Evolutionary conservation across 2,329 filamentous ascomycete genomes (phyloP), one percentile per base, ranked within the genome.

Genomic region (Beauveria australis): DNA sequence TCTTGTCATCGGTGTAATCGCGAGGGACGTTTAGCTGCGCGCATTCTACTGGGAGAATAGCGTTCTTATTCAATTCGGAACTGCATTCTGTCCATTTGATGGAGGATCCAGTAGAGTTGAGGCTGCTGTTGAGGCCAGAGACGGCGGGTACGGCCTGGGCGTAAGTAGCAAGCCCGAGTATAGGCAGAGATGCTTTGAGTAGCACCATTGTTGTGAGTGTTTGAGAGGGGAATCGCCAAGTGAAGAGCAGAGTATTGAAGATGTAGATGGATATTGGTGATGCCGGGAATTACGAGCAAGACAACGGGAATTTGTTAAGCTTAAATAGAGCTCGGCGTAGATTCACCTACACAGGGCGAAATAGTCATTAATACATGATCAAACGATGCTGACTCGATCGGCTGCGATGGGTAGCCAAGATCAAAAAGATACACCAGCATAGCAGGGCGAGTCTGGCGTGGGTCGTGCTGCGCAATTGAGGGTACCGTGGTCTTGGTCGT

Each of bases 1-100:
- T 4, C 37, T 60, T 28, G 2, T 53, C 46, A 9, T 53, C 40
- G 0, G 62, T 66, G 44, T 67, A 67, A 44, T 67, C 64, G 18
- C 63, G 54, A 12, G 65, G 65, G 3, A 67, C 65, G 6, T n/a
- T 10, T 12, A 64, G 26, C 18, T 60, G 58, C 5, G 52, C 64
- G 46, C 65, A 67, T 40, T 64, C 53, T n/a, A 64, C 46, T 10
- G 63, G 63, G 19, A 58, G 47, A 5, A 2, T 1, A 22, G 56
- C 30, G 3, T 2, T 2, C 10, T 52, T 5, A 40, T 37, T n/a
- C 9, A 59, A 2, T 5, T 18, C 24, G 0, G 37, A 9, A 30
- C 47, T 37, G n/a, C 56, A 59, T 24, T 52, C 14, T 18, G n/a
- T 5, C 56, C 56, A 59, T 14, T 52, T 18, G 24, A 59, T 59